Percentiles rank a stretch among this genome's conserved stretches.
Conservation (phyloP, 257 asterid species). For the Craterostigma plantagineum region DNA sequence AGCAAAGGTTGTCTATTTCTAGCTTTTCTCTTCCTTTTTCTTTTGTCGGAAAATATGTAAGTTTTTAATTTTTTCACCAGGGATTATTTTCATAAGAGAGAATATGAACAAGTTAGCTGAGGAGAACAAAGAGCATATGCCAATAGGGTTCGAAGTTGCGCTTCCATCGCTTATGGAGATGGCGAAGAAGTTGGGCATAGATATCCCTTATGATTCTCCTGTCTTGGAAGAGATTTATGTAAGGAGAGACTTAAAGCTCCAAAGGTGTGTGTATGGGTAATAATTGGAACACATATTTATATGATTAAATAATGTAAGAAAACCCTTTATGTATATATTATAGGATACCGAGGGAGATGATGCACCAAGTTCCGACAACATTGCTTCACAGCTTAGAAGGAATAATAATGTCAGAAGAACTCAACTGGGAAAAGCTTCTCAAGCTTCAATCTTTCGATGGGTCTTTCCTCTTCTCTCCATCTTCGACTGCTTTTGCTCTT, state of each 20-base stretch:
- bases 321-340: no score
- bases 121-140: conserved; percentile 74
- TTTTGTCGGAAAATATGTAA: no score
- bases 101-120: conserved; percentile 40
- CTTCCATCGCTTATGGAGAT: conserved; percentile 69
- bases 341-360: conserved; percentile 62
- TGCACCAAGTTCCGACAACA: conserved; percentile 72
- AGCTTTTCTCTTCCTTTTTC: neutral
- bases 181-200: conserved; percentile 36
- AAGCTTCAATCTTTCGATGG: conserved; percentile 49
- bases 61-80: conserved; percentile 12
- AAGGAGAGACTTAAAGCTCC: conserved; percentile 42
- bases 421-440: conserved; percentile 62
- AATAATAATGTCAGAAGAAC: conserved; percentile 24
- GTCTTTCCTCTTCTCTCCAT: conserved; percentile 80
- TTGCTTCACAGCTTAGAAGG: conserved; percentile 89
- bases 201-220: conserved; percentile 36
- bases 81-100: conserved; percentile 31
- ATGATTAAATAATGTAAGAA: neutral
- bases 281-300: neutral
- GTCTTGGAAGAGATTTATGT: conserved; percentile 39
- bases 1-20: conserved; percentile 26
- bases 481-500: conserved; percentile 81
- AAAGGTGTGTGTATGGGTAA: conserved; percentile 26
- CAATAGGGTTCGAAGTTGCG: conserved; percentile 78